Conservation (phyloP, 1,284 basidiomycete species). For the Irpex rosettiformis region DNA sequence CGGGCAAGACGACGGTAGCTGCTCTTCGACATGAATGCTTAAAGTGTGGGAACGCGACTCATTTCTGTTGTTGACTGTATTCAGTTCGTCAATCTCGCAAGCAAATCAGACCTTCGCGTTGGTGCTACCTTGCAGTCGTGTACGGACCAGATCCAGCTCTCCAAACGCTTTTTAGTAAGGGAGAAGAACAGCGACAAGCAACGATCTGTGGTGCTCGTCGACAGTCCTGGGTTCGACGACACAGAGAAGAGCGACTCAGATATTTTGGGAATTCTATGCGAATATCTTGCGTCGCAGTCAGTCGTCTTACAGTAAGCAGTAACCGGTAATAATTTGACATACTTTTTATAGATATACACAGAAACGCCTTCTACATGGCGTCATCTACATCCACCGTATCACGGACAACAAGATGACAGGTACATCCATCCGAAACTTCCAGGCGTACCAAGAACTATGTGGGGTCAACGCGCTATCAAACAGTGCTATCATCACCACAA, state of each 20-base stretch:
- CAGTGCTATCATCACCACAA: conserved; percentile 47
- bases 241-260: conserved; percentile 30
- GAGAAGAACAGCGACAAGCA: conserved; percentile 11
- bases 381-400: conserved; percentile 21
- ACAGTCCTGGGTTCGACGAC: conserved; percentile 37
- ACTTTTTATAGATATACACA: conserved; percentile 10
- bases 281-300: conserved; percentile 12
- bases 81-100: conserved; percentile 24
- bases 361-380: conserved; percentile 10
- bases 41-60: no score
- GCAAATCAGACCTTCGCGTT: conserved; percentile 16
- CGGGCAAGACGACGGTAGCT: conserved; percentile 21
- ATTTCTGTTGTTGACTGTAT: not conserved
- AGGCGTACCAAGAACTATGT: conserved; percentile 17
- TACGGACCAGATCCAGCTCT: conserved; percentile 15
- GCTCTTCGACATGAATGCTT: not conserved
- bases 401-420: conserved; percentile 19
- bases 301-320: not conserved
- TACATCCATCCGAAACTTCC: conserved; percentile 15
- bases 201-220: conserved; percentile 26
- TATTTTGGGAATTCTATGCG: conserved; percentile 19
- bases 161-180: conserved; percentile 21
- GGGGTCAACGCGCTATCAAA: conserved; percentile 14
- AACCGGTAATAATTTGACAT: not conserved
- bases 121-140: conserved; percentile 17